A percentile compares a stretch with the other conserved stretches of the same genome.
These are phyloP conservation scores for Chaetomidium leptoderma DNA, from an alignment of 495 filamentous ascomycete species.

Conservation along the genomic window DNA sequence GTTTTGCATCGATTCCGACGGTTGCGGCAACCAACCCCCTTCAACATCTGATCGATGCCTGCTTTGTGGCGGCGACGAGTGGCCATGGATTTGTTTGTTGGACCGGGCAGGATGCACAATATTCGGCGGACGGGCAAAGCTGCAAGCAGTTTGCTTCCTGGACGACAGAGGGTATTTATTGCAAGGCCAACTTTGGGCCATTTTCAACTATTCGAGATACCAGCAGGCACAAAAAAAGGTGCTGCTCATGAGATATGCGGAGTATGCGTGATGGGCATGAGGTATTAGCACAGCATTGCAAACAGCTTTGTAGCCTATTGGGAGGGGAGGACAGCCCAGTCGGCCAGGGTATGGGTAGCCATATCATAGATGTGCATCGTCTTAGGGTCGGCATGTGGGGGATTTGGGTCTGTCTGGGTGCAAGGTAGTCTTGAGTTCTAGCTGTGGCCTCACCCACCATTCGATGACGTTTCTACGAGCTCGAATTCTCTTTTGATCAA, in stretches of 20 bases:
- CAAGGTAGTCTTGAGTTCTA: neutral
- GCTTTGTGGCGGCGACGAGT: neutral
- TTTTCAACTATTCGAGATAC: neutral
- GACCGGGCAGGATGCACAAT: neutral
- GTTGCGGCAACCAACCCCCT: neutral
- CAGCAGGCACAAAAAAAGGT: neutral
- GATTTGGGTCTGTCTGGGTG: neutral
- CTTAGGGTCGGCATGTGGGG: neutral
- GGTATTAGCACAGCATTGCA: neutral
- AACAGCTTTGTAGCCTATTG: neutral
- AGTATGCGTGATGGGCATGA: neutral
- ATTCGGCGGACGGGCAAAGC: neutral
- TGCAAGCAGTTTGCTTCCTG: neutral
- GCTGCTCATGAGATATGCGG: neutral
- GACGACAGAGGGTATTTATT: neutral
- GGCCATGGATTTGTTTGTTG: neutral
- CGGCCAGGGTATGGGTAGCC: neutral
- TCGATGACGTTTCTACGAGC: neutral
- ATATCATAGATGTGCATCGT: neutral
- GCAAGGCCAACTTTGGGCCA: neutral
- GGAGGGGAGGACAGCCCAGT: neutral
- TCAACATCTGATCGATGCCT: neutral
- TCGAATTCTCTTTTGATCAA: neutral
- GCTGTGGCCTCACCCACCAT: slow-evolving; percentile 1
- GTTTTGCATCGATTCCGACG: neutral